phyloP scores from a whole-genome alignment of 306 rosid species.

The Bauhinia variegata region DNA sequence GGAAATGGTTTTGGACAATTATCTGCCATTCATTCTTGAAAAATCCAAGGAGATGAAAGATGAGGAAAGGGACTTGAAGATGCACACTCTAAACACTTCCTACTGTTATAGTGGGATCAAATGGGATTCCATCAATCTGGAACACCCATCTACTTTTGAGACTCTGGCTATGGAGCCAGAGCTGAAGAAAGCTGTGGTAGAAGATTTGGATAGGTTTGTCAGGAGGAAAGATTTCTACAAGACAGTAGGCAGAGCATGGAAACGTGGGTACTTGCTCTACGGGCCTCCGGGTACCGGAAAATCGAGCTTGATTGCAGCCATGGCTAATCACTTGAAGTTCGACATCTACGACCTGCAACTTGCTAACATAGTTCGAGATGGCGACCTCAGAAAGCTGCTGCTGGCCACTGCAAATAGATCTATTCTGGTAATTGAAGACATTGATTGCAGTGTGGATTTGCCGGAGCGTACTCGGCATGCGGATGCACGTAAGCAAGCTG shows the following conservation, averaged over 20 bases:
- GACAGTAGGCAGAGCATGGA: slow-evolving; percentile 91
- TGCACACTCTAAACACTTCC: slow-evolving; percentile 59
- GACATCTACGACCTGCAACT: slow-evolving; percentile 86
- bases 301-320: slow-evolving; percentile 89
- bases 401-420: slow-evolving; percentile 74
- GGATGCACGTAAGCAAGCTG: slow-evolving; percentile 49
- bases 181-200: slow-evolving; percentile 44
- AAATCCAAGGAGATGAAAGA: slow-evolving; percentile 52
- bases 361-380: slow-evolving; percentile 58
- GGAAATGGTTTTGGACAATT: slow-evolving; percentile 39
- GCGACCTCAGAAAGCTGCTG: slow-evolving; percentile 73
- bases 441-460: slow-evolving; percentile 79
- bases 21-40: slow-evolving; percentile 61
- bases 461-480: slow-evolving; percentile 55
- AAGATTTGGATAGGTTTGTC: slow-evolving; percentile 72
- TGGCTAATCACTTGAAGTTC: slow-evolving; percentile 86
- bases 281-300: slow-evolving; percentile 97
- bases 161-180: slow-evolving; percentile 76
- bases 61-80: slow-evolving; percentile 57
- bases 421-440: slow-evolving; percentile 86
- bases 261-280: slow-evolving; percentile 77
- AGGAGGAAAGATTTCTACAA: slow-evolving; percentile 75
- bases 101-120: slow-evolving; percentile 37
- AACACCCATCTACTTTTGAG: slow-evolving; percentile 83
- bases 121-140: slow-evolving; percentile 79